Evolutionary conservation across 768 basidiomycete genomes (phyloP).

Genomic region (Boletus patriciae): DNA sequence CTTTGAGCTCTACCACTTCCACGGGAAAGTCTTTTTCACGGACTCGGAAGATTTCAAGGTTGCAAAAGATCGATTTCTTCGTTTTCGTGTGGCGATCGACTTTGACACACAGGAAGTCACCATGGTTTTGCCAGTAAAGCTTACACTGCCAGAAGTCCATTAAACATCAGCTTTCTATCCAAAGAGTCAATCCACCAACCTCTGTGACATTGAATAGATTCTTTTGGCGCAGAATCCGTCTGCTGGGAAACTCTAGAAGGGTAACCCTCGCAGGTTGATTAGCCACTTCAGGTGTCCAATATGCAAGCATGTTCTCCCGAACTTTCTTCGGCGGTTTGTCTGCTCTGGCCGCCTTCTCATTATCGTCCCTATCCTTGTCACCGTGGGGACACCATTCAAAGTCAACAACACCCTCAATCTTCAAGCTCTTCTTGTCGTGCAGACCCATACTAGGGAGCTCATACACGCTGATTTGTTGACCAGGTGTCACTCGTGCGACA

Average conservation of each 20-base stretch:
- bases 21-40: slow-evolving; percentile 98
- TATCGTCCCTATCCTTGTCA: slow-evolving; percentile 82
- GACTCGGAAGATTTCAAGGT: slow-evolving; percentile 95
- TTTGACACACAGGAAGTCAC: slow-evolving; percentile 97
- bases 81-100: slow-evolving; percentile 99
- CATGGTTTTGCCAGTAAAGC: slow-evolving; percentile 97
- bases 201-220: slow-evolving; percentile 98
- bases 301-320: slow-evolving; percentile 91
- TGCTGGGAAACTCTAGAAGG: slow-evolving; percentile 85
- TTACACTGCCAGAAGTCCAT: slow-evolving; percentile 66
- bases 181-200: slow-evolving; percentile 47
- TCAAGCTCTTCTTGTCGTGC: slow-evolving; percentile 94
- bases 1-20: slow-evolving; percentile 96
- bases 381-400: slow-evolving; percentile 98
- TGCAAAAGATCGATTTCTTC: slow-evolving; percentile 97
- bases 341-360: slow-evolving; percentile 41
- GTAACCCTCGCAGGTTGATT: slow-evolving; percentile 98
- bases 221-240: slow-evolving; percentile 84
- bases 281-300: slow-evolving; percentile 95
- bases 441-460: slow-evolving; percentile 93
- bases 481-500: slow-evolving; percentile 84
- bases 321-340: slow-evolving; percentile 59
- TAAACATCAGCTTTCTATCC: not conserved
- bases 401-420: slow-evolving; percentile 95
- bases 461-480: slow-evolving; percentile 94